phyloP scores from a whole-genome alignment of 176 grass and related monocot genomes.

The Typha latifolia region DNA sequence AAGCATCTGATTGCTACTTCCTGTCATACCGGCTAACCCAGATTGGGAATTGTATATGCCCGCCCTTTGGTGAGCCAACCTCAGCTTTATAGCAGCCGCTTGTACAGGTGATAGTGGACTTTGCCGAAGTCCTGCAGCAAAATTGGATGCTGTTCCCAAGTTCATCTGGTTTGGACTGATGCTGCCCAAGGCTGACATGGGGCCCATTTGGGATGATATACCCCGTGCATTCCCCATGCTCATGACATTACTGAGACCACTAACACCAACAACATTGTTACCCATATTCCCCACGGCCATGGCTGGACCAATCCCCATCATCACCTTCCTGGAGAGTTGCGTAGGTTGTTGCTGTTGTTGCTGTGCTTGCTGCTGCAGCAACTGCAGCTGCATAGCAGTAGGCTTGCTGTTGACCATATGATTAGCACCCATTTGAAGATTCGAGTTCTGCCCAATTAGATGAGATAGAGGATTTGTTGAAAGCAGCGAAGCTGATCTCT shows the following conservation, averaged over 20 bases:
- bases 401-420: constrained; percentile 56
- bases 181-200: constrained; percentile 51
- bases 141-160: constrained; percentile 41
- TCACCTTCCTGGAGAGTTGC: constrained; percentile 64
- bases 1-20: constrained; percentile 61
- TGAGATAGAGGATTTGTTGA: constrained; percentile 60
- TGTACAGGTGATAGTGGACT: constrained; percentile 25
- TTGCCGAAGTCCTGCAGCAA: constrained; percentile 41
- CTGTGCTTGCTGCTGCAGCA: constrained; percentile 62
- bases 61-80: constrained; percentile 40
- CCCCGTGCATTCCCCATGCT: constrained; percentile 55
- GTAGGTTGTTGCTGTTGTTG: constrained; percentile 48
- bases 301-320: constrained; percentile 60
- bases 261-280: constrained; percentile 49
- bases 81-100: constrained; percentile 38
- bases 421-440: constrained; percentile 50
- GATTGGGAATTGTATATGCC: constrained; percentile 48
- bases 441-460: constrained; percentile 53
- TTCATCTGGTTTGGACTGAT: constrained; percentile 58
- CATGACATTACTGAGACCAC: constrained; percentile 63
- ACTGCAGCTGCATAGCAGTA: constrained; percentile 27
- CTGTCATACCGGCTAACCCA: constrained; percentile 55
- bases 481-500: constrained; percentile 54
- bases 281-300: constrained; percentile 64
- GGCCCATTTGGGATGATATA: constrained; percentile 46